A percentile compares a stretch with the other conserved stretches of the same genome.
Conservation (phyloP, 2,329 filamentous ascomycete species). For the Microcyclosporella mali region DNA sequence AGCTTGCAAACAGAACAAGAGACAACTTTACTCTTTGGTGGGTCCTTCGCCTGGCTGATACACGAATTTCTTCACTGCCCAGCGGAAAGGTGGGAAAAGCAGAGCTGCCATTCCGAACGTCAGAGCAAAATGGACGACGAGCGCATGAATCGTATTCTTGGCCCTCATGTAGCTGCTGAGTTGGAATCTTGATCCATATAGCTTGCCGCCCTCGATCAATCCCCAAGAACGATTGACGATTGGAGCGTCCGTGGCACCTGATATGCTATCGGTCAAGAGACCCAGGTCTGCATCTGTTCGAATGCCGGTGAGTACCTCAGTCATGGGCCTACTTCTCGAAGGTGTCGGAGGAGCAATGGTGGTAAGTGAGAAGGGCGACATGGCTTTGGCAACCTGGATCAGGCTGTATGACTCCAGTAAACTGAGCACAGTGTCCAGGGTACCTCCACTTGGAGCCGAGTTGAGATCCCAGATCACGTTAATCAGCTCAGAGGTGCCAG, state of each 20-base stretch:
- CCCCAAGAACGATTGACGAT: conserved; percentile 57
- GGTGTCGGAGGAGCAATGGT: conserved; percentile 35
- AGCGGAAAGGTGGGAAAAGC: conserved; percentile 48
- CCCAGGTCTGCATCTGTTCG: conserved; percentile 52
- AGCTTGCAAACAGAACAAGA: neutral
- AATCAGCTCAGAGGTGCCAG: conserved; percentile 43
- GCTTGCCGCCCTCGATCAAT: conserved; percentile 44
- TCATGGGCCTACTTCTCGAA: conserved; percentile 29
- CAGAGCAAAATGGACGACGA: conserved; percentile 46
- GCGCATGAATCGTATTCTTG: conserved; percentile 43
- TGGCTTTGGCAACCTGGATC: conserved; percentile 42
- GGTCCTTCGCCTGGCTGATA: conserved; percentile 49
- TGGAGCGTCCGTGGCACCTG: conserved; percentile 48
- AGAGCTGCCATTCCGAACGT: conserved; percentile 43
- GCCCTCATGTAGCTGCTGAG: conserved; percentile 53
- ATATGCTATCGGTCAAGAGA: conserved; percentile 50
- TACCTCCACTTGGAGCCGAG: conserved; percentile 51
- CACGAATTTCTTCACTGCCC: conserved; percentile 42
- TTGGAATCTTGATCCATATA: conserved; percentile 54
- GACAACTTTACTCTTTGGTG: conserved; percentile 34
- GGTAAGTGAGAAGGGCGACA: conserved; percentile 48
- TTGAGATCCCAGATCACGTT: conserved; percentile 51
- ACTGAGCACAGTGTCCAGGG: conserved; percentile 59
- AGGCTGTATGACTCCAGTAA: conserved; percentile 45
- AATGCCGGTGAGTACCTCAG: conserved; percentile 46